Conservation (phyloP, 1,139 yeast species). For the Sugiyamaella neomexicana region DNA sequence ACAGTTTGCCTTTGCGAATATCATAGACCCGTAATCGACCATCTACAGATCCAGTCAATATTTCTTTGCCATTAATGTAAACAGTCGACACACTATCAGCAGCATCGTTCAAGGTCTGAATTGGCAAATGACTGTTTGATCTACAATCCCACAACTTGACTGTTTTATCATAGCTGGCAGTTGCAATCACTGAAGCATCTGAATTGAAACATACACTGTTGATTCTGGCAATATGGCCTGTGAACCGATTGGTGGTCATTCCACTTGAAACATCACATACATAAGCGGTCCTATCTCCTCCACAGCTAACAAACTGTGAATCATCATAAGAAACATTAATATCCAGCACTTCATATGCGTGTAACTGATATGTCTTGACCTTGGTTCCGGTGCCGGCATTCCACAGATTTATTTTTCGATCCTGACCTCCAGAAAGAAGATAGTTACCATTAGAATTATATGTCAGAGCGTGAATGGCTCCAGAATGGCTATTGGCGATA, state of each 20-base stretch:
- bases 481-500: slow-evolving; percentile 29
- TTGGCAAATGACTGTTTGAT: slow-evolving; percentile 31
- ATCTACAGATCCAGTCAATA: slow-evolving; percentile 43
- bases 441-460: slow-evolving; percentile 38
- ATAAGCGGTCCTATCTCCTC: slow-evolving; percentile 41
- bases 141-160: slow-evolving; percentile 43
- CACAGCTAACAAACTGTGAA: slow-evolving; percentile 39
- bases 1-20: slow-evolving; percentile 37
- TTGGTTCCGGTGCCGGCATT: slow-evolving; percentile 33
- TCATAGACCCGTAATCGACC: slow-evolving; percentile 41
- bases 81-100: slow-evolving; percentile 40
- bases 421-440: slow-evolving; percentile 41
- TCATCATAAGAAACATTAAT: slow-evolving; percentile 37
- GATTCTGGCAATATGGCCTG: slow-evolving; percentile 39
- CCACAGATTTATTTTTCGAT: slow-evolving; percentile 37
- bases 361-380: slow-evolving; percentile 34
- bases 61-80: slow-evolving; percentile 27
- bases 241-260: slow-evolving; percentile 32
- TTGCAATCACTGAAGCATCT: slow-evolving; percentile 37
- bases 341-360: slow-evolving; percentile 40
- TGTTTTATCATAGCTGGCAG: slow-evolving; percentile 40
- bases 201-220: slow-evolving; percentile 37
- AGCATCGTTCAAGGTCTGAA: slow-evolving; percentile 41
- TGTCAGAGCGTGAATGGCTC: slow-evolving; percentile 36
- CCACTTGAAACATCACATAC: slow-evolving; percentile 42